Evolutionary conservation across 805 yeast genomes (phyloP).

Genomic region (Zygosaccharomyces pseudorouxii): DNA sequence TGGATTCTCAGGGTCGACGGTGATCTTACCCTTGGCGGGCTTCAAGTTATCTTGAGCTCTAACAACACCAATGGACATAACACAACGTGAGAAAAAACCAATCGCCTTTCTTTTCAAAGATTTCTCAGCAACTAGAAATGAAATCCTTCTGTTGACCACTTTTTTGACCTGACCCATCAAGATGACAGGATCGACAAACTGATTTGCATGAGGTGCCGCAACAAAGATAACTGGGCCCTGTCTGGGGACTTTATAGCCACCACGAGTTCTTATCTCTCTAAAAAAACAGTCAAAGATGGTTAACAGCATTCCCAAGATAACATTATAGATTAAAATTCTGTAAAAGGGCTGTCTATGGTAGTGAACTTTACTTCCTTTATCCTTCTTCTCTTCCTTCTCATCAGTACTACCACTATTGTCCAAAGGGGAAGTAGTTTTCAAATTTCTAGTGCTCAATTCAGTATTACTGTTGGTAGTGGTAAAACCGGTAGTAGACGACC

Average conservation of each 20-base stretch:
- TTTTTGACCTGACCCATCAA: conserved; percentile 75
- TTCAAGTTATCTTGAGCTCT: conserved; percentile 85
- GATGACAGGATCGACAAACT: conserved; percentile 74
- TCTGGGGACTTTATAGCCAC: conserved; percentile 67
- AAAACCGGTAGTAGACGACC: neutral
- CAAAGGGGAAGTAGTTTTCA: neutral
- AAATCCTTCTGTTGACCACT: conserved; percentile 61
- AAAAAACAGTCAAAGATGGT: conserved; percentile 64
- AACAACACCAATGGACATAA: conserved; percentile 83
- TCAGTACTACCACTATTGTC: neutral
- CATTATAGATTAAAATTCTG: conserved; percentile 45
- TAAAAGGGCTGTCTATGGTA: conserved; percentile 39
- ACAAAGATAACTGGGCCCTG: conserved; percentile 87
- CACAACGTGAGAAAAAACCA: conserved; percentile 71
- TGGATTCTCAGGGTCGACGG: conserved; percentile 50
- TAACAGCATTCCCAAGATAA: conserved; percentile 47
- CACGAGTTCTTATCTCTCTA: conserved; percentile 83
- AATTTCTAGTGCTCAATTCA: neutral
- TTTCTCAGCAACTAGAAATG: conserved; percentile 80
- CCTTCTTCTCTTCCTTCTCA: neutral
- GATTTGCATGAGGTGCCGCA: conserved; percentile 97
- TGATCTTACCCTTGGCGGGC: conserved; percentile 63
- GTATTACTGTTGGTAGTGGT: neutral
- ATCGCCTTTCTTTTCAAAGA: conserved; percentile 63
- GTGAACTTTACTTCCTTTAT: conserved; percentile 3